Base-by-base conservation (phyloP, 306 rosid genomes). In the Quercus ilex region DNA sequence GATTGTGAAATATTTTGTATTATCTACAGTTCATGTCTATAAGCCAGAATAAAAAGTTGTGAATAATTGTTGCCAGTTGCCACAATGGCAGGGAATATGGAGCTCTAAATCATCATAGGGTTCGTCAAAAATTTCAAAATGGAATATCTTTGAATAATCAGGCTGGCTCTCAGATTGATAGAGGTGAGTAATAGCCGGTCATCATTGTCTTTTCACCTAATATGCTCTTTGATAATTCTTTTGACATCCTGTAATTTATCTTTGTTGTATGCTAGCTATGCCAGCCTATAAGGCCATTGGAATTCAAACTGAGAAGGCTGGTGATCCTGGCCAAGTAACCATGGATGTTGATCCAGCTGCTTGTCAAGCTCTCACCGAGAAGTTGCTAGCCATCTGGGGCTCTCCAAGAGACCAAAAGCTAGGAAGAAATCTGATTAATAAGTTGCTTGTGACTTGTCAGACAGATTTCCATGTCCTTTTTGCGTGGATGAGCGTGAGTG, bases 381-480 rank as follows among this genome's bases (percentile, higher is more conserved):
- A 90, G 86, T 88, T 94, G 88, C 76, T 81, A 75, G 82, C 86
- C 14, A 82, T 92, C 58, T 91, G 97, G 95, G 91, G 83, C 76
- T 81, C 89, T 53, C 83, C 89, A 55, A 78, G 71, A 73, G 85
- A 78, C 73, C 83, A 79, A 81, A 81, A 63, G 41, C 73, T 85
- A 41, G 90, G 97, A 83, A 87, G 84, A 78, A 83, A 73, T 86
- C 51, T 85, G 62, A 71, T 92, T 83, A 85, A 93, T 51, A 83
- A 91, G 77, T 85, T 94, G 85, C 90, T 92, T 71, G 79, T 73
- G 46, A 78, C 87, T 68, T 92, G 95, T 79, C 91, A 91, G 82
- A 75, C 85, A 78, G 92, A 92, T 81, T 88, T 94, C 74, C 88
- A 79, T 71, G 85, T 83, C 77, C 97, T 94, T 83, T 91, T 90